These are phyloP conservation scores for Aspergillus quadrilineatus DNA, from an alignment of 2,329 filamentous ascomycete genomes.

Conservation along the genomic window DNA sequence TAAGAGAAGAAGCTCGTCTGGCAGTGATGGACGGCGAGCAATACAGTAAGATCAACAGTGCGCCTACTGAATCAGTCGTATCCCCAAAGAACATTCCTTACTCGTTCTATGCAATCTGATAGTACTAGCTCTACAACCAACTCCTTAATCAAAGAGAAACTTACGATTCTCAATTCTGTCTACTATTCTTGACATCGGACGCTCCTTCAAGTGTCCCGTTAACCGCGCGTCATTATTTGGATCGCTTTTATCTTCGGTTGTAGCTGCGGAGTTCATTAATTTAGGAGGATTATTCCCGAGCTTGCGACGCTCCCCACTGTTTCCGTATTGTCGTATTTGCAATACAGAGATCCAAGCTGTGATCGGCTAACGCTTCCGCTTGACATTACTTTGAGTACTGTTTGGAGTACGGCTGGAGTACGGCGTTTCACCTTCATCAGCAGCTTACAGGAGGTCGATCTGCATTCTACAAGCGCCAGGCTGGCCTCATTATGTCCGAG, in stretches of 20 bases:
- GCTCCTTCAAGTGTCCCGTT: not conserved
- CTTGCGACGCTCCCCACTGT: slow-evolving; percentile 10
- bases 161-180: not conserved
- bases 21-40: not conserved
- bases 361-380: not conserved
- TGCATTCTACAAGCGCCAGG: not conserved
- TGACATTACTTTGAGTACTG: too few species aligned
- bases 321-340: not conserved
- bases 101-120: not conserved
- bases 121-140: not conserved
- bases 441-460: not conserved
- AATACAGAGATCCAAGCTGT: not conserved
- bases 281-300: not conserved
- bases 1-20: not conserved
- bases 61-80: slow-evolving; percentile 1
- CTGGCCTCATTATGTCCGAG: not conserved
- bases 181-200: not conserved
- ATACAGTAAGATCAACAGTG: slow-evolving; percentile 2
- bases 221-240: not conserved
- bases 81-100: not conserved
- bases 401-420: too few species aligned
- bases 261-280: not conserved
- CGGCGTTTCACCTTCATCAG: not conserved
- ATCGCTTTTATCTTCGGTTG: too few species aligned
- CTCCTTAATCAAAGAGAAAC: not conserved